phyloP scores from a whole-genome alignment of 495 filamentous ascomycete species.

The Xylaria longipes region DNA sequence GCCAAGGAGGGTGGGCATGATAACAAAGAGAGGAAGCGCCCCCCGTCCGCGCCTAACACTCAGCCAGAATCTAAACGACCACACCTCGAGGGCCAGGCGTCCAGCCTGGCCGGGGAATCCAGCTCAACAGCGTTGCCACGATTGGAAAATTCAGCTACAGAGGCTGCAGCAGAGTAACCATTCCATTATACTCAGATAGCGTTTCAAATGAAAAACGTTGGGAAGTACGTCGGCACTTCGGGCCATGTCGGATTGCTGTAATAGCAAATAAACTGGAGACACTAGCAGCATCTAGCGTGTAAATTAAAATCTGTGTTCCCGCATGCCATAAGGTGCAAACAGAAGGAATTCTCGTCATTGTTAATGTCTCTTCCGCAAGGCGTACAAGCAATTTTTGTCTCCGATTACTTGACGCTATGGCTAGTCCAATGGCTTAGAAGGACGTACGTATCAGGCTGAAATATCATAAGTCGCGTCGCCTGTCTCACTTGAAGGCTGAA shows the following conservation, averaged over 20 bases:
- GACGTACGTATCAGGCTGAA: too few species aligned
- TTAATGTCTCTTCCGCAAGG: background rate
- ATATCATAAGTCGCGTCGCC: background rate
- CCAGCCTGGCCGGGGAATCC: constrained; percentile 17
- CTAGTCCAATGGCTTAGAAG: background rate
- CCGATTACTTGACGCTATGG: background rate
- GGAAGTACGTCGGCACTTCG: background rate
- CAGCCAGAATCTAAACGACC: constrained; percentile 51
- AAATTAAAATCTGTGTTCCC: background rate
- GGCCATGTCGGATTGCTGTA: background rate
- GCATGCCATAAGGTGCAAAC: background rate
- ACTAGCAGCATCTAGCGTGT: background rate
- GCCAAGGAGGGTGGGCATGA: constrained; percentile 49
- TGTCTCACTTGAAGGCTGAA: background rate
- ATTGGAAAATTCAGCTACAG: background rate
- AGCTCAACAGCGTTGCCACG: constrained; percentile 21
- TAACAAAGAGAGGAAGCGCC: constrained; percentile 58
- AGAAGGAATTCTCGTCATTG: background rate
- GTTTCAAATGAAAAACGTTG: background rate
- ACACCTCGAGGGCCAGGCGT: constrained; percentile 44
- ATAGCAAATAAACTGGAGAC: background rate
- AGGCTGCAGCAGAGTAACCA: constrained; percentile 2
- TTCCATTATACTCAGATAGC: background rate
- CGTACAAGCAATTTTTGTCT: background rate
- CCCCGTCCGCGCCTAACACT: constrained; percentile 43